These are phyloP conservation scores for Protostelium mycophagum DNA, from an alignment of 78 protist genomes.

Conservation along the genomic window DNA sequence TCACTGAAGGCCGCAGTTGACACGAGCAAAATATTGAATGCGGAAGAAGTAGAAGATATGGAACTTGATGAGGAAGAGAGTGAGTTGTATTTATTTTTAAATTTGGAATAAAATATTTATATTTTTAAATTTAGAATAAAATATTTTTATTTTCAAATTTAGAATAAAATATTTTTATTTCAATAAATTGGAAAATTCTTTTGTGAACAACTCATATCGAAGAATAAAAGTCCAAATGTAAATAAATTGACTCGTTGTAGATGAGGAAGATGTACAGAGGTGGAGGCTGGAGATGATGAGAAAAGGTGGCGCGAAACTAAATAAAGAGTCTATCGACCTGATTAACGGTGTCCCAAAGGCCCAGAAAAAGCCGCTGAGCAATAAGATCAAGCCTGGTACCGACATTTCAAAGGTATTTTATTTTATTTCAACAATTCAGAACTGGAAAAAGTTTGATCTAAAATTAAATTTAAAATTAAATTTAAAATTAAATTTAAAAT, in stretches of 20 bases:
- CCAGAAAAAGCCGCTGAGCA: neutral
- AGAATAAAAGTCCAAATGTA: no score
- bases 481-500: no score
- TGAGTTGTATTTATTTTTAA: neutral
- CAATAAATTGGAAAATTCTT: neutral
- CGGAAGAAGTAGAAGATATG: neutral
- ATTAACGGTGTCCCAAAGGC: neutral
- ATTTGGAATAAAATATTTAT: no score
- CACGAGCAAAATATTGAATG: neutral
- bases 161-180: no score
- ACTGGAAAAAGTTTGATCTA: no score
- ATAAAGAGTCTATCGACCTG: neutral
- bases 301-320: neutral
- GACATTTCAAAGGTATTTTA: neutral
- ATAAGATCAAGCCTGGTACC: neutral
- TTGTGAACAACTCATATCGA: no score
- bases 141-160: no score
- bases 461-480: no score
- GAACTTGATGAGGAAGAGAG: neutral
- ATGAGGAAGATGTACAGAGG: neutral
- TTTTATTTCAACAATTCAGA: neutral
- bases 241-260: no score
- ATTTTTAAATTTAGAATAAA: no score
- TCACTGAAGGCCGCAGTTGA: neutral
- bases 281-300: neutral